Evolutionary conservation across 441 rosid genomes (phyloP), one percentile per base, ranked within the genome.

Genomic region (Gossypium laxum): DNA sequence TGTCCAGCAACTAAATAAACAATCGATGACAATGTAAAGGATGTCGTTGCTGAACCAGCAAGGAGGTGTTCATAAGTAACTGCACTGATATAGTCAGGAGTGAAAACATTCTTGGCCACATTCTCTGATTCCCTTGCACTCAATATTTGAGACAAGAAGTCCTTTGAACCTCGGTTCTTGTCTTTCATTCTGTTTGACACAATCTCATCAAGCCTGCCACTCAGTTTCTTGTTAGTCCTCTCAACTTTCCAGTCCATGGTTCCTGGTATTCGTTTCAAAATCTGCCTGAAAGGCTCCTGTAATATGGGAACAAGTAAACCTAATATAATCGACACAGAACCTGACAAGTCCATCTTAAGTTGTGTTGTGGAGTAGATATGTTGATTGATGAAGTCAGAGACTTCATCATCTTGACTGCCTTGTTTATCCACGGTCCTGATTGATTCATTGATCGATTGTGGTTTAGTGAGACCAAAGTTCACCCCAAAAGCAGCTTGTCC

Each of bases 401-500:
- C 98, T 67, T 88, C 86, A 18, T 59, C 74, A 21, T 63, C 71
- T 24, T 38, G 72, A 7, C 77, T 76, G 48, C 57, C 72, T 24
- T 76, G 77, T 64, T 28, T 19, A 56, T 45, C 58, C 21, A 38
- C 52, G n/a, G 15, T 60, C 67, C 11, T 48, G 8, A 19, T 10
- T 1, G 85, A 65, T 43, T 75, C 81, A 58, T 72, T 73, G 15
- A 19, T 7, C 7, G 81, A 65, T 32, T 76, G 78, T 1, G 83
- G 79, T 55, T 80, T 82, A 0, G 95, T 85, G 24, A 93, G 92
- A 10, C 95, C 88, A n/a, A 93, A 93, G 19, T 87, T 78, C 24
- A 91, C 96, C 2, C 95, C 97, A 60, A 93, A 91, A 32, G 96
- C 97, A n/a, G 97, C 96, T 85, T 90, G 87, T 58, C 97, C 96